Evolutionary conservation across 2,329 filamentous ascomycete genomes (phyloP).

Genomic region (Helminthosporium solani): DNA sequence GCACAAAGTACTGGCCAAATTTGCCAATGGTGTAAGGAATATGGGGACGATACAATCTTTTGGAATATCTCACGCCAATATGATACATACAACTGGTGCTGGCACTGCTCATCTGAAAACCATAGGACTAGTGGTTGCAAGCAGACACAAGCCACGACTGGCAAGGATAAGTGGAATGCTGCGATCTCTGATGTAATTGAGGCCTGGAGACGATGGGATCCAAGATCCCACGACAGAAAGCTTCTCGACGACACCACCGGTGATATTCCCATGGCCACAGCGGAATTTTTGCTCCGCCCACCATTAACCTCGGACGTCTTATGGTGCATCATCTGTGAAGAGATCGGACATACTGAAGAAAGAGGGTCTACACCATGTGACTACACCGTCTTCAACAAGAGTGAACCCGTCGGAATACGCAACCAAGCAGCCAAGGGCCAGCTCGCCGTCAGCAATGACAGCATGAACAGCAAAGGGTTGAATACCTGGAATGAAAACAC

Average conservation of each 20-base stretch:
- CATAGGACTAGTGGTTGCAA: conserved; percentile 8
- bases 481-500: background rate
- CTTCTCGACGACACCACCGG: conserved; percentile 1
- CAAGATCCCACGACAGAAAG: background rate
- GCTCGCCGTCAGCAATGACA: background rate
- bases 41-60: conserved; percentile 8
- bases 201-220: conserved; percentile 1
- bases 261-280: background rate
- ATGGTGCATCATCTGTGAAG: conserved; percentile 15
- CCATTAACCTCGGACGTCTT: conserved; percentile 2
- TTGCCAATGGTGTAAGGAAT: conserved; percentile 16
- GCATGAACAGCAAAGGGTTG: background rate
- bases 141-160: background rate
- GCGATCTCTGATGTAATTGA: conserved; percentile 6
- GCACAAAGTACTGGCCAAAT: conserved; percentile 5
- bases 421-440: background rate
- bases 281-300: background rate
- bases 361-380: background rate
- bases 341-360: conserved; percentile 8
- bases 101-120: conserved; percentile 9
- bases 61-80: conserved; percentile 5
- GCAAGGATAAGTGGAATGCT: conserved; percentile 5
- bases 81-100: conserved; percentile 13
- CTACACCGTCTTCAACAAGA: background rate
- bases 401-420: background rate